Percentiles rank a stretch among this genome's conserved stretches.
phyloP scores from a whole-genome alignment of 345 rosid genomes.

The Salix arbutifolia region DNA sequence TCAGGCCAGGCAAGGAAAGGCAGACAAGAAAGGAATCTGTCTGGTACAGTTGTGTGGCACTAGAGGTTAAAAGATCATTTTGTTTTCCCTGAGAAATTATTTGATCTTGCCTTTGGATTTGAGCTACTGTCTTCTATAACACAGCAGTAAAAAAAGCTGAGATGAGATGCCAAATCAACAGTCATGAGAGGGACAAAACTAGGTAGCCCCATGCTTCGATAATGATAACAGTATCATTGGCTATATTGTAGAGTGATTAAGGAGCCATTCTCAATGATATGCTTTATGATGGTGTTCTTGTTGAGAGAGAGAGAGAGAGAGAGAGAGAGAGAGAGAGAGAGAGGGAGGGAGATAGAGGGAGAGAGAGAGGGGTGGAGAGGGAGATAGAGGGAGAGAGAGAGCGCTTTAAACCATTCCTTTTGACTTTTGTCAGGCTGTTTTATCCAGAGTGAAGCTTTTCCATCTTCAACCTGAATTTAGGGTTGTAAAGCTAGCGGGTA shows the following conservation, averaged over 20 bases:
- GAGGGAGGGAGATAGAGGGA: background rate
- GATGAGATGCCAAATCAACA: constrained; percentile 7
- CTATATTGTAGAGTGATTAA: background rate
- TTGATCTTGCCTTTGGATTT: constrained; percentile 11
- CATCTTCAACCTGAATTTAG: background rate
- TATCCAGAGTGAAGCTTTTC: background rate
- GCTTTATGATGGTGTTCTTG: background rate
- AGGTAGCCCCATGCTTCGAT: constrained; percentile 7
- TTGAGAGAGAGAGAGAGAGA: background rate
- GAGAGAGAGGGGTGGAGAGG: background rate
- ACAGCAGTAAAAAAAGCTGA: constrained; percentile 19
- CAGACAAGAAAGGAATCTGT: background rate
- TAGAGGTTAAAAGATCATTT: background rate
- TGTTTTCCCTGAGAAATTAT: constrained; percentile 7
- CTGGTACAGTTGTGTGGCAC: background rate
- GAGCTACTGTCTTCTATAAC: constrained; percentile 24
- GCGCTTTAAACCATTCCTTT: background rate
- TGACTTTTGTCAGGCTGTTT: background rate
- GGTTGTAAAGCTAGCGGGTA: background rate
- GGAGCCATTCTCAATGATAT: background rate
- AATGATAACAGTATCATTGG: background rate
- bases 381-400: background rate
- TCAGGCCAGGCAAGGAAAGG: background rate
- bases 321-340: too few species aligned
- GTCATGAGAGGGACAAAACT: background rate